Evolutionary conservation across 1,284 basidiomycete genomes (phyloP), one percentile per base, ranked within the genome.

Genomic region (Cryptococcus maquisensis): DNA sequence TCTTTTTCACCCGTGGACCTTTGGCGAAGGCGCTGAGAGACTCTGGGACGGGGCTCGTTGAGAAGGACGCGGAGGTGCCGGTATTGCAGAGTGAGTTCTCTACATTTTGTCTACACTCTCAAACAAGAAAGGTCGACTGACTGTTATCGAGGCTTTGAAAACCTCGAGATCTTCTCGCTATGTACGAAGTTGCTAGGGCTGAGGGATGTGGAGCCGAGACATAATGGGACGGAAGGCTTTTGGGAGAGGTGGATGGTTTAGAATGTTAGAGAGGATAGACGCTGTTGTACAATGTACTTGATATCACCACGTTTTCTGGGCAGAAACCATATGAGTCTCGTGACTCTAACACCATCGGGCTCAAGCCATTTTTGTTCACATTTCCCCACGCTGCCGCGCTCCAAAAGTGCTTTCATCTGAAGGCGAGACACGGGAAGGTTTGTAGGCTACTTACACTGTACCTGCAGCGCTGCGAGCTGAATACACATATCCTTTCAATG

Each of bases 1-100:
- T 90, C 72, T 94, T 95, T 73, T 86, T 94, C 57, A 88, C 89
- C 2, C 86, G 89, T 66, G 91, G 91, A 1, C 90, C 91, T 0
- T 91, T 91, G 68, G 84, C 87, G 12, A 73, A 81, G 4, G 80
- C 81, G 49, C 80, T 84, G 52, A 90, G 89, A 70, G 49, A 79
- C 82, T 61, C 39, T 55, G 13, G 54, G 18, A 23, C 40, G 16
- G 20, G 50, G 5, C 61, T 51, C 55, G 74, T 56, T 13, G 59
- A 78, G 8, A 79, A 82, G 54, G 82, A 83, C 62, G 81, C 84
- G 28, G 28, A 10, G 28, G 28, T 32, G 24, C 85, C 86, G 66
- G 80, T 91, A 54, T 86, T 92, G 79, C 80, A 87, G 32, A 57
- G 69, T 71, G 59, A 57, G 69, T 61, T 6, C 9, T 23, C 21